Percentiles rank a stretch among this genome's conserved stretches.
These are phyloP conservation scores for Lachnellula subtilissima DNA, from an alignment of 2,329 filamentous ascomycete genomes.

Conservation along the genomic window DNA sequence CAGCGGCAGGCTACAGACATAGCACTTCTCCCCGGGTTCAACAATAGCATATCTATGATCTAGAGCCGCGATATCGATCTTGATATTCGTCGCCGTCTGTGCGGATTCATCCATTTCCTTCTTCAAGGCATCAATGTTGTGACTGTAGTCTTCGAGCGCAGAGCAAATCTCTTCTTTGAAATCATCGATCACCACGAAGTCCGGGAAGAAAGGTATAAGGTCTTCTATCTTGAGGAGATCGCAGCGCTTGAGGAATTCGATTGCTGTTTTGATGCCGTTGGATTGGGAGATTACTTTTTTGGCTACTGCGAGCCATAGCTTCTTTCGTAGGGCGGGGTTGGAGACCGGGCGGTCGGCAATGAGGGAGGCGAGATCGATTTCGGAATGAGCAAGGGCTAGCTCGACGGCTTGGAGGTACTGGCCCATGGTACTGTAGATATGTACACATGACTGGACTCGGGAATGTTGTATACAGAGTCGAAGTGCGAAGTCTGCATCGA, in stretches of 20 bases:
- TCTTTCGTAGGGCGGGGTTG: constrained; percentile 77
- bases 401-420: constrained; percentile 93
- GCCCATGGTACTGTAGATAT: constrained; percentile 95
- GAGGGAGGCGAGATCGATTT: constrained; percentile 82
- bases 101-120: constrained; percentile 95
- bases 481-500: constrained; percentile 93
- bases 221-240: constrained; percentile 93
- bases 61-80: constrained; percentile 77
- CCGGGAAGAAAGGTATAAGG: constrained; percentile 95
- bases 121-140: constrained; percentile 82
- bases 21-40: constrained; percentile 91
- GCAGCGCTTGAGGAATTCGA: constrained; percentile 88
- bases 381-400: constrained; percentile 81
- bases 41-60: constrained; percentile 93
- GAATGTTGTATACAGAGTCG: constrained; percentile 92
- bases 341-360: constrained; percentile 83
- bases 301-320: constrained; percentile 91
- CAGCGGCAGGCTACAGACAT: constrained; percentile 78
- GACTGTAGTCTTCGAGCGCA: constrained; percentile 87
- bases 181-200: constrained; percentile 97
- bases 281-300: constrained; percentile 87
- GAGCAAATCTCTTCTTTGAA: constrained; percentile 98
- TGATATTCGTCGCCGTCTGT: constrained; percentile 84
- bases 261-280: constrained; percentile 84
- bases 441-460: constrained; percentile 87